Base-by-base conservation (phyloP, 495 filamentous ascomycete species). In the Aspergillus kassunensis region DNA sequence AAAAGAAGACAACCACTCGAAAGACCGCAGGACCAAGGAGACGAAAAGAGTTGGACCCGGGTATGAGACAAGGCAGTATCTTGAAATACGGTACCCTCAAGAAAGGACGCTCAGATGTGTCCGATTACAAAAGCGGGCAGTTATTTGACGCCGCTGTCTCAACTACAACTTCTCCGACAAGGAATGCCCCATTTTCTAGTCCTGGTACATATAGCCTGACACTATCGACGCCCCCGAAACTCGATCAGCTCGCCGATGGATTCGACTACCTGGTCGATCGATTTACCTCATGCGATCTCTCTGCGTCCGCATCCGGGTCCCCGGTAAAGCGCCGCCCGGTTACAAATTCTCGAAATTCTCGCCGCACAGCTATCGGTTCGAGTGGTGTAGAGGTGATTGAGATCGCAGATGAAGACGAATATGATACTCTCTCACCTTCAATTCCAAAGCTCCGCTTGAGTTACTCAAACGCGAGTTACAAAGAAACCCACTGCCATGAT, bases 51-150 rank as follows among this genome's bases (percentile, higher is more conserved):
- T 66, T 76, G 33, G 73, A 76, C 41, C 61, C 71, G 1, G 60
- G 59, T 16, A 76, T 76, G 73, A 73, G 71, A 47, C 61, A 61
- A 7, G 73, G 73, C 13, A 73, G 71, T 21, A 76, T 76, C 18
- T 46, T 76, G 49, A 73, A 73, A 56, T 76, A 76, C 34, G 69
- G 71, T 24, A 74, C 69, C 6, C 63, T 76, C 16, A 74, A 68
- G 1, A 76, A 76, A 44, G 69, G 69, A 15, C 66, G 35, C 21
- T 62, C 67, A 2, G 65, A 66, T 12, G 54, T 74, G 7, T 66
- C 62, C 21, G 42, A 66, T n/a, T 60, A 59, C 19, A 67, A 67
- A 27, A 59, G 68, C 23, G 53, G 65, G 0, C 65, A 65, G 13
- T 51, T 74, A 16, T 53, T 72, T 11, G 65, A 72, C 21, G 66